Evolutionary conservation across 345 rosid genomes (phyloP).

Genomic region (Ceriops decandra): DNA sequence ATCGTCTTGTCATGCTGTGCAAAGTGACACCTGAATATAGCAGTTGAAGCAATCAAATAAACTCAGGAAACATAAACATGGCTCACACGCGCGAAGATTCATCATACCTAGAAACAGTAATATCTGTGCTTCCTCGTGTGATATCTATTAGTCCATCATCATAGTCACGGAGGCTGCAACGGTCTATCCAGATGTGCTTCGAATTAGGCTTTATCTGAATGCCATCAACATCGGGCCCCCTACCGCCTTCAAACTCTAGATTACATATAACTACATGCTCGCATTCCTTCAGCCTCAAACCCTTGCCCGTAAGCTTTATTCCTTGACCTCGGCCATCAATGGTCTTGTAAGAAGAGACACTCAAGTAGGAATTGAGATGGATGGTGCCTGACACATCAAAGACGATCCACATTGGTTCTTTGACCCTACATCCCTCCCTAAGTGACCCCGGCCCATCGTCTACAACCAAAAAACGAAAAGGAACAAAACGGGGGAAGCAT

Average conservation of each 20-base stretch:
- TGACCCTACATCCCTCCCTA: constrained; percentile 65
- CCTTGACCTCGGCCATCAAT: constrained; percentile 90
- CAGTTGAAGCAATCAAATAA: constrained; percentile 11
- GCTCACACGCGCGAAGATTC: background rate
- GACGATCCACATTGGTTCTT: constrained; percentile 89
- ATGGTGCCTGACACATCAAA: constrained; percentile 80
- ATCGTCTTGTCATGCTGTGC: constrained; percentile 78
- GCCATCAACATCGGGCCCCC: constrained; percentile 79
- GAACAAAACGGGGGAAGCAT: background rate
- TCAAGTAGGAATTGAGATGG: constrained; percentile 54
- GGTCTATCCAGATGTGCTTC: constrained; percentile 83
- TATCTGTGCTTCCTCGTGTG: constrained; percentile 88
- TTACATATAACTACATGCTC: constrained; percentile 85
- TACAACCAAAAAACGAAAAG: constrained; percentile 22
- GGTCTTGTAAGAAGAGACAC: constrained; percentile 80
- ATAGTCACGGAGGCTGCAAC: constrained; percentile 82
- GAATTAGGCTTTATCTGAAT: constrained; percentile 96
- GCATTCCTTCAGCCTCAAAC: constrained; percentile 80
- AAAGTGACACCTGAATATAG: constrained; percentile 70
- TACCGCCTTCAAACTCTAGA: constrained; percentile 83
- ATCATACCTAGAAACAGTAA: constrained; percentile 76
- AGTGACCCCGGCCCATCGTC: constrained; percentile 94
- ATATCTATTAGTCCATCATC: constrained; percentile 93
- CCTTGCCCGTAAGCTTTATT: constrained; percentile 81
- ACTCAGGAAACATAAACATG: background rate